Conservation (phyloP, 2,329 filamentous ascomycete genomes). For the Cladosporium cucumerinum region DNA sequence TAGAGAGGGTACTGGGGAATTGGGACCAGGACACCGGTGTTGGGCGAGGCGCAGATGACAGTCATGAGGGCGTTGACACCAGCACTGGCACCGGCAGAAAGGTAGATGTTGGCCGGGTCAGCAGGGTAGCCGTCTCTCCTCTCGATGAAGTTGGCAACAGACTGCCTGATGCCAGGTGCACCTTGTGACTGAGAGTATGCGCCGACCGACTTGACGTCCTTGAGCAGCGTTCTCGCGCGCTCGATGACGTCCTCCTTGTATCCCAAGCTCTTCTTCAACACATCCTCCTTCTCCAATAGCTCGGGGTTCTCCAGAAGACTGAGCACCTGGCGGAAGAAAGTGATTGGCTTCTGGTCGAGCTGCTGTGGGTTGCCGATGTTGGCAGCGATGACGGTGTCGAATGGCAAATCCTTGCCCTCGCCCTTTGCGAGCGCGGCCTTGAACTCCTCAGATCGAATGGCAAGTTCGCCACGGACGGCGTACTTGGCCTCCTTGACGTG, state of each 20-base stretch:
- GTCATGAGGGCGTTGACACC: conserved; percentile 92
- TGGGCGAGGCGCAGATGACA: conserved; percentile 74
- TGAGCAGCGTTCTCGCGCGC: conserved; percentile 75
- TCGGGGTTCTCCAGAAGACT: conserved; percentile 87
- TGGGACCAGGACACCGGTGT: conserved; percentile 83
- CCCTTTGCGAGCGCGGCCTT: conserved; percentile 64
- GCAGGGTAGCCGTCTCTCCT: conserved; percentile 82
- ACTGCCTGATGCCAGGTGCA: conserved; percentile 79
- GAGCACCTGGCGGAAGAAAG: conserved; percentile 96
- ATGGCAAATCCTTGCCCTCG: conserved; percentile 68
- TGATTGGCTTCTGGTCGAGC: conserved; percentile 97
- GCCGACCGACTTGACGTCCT: conserved; percentile 83
- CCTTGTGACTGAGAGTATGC: conserved; percentile 96
- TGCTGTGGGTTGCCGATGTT: conserved; percentile 99
- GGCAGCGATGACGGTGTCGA: conserved; percentile 87
- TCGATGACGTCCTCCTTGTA: conserved; percentile 89
- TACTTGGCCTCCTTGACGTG: conserved; percentile 86
- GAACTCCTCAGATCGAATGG: conserved; percentile 89
- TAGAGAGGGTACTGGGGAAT: conserved; percentile 98
- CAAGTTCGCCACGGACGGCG: conserved; percentile 92
- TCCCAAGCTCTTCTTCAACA: conserved; percentile 69
- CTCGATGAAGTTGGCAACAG: conserved; percentile 89
- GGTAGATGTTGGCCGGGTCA: conserved; percentile 77
- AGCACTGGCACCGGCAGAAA: conserved; percentile 86
- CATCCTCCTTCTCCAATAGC: conserved; percentile 77